Evolutionary conservation across 208 protist genomes (phyloP).

Genomic region (Angomonas ambiguus): DNA sequence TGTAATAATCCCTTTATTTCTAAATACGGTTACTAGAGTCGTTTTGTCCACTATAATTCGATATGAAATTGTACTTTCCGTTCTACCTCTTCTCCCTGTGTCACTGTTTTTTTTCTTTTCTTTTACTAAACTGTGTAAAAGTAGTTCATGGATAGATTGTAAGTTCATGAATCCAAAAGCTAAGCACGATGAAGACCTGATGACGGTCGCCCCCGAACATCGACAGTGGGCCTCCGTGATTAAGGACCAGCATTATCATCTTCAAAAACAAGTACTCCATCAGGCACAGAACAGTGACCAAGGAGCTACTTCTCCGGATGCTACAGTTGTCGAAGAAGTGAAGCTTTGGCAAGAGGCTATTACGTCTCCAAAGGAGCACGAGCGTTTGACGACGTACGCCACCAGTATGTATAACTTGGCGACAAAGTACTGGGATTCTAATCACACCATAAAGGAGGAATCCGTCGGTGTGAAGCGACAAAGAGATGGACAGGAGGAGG

Average conservation of each 20-base stretch:
- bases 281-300: too few species aligned
- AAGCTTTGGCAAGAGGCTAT: constrained; percentile 1
- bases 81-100: neutral
- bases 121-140: neutral
- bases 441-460: neutral
- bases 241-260: constrained; percentile 18
- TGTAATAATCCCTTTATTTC: neutral
- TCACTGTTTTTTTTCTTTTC: constrained; percentile 1
- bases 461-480: neutral
- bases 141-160: too few species aligned
- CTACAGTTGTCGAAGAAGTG: neutral
- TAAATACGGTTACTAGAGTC: too few species aligned
- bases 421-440: constrained; percentile 2
- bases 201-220: too few species aligned
- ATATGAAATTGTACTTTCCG: neutral
- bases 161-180: too few species aligned
- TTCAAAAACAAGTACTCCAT: constrained; percentile 1
- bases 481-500: neutral
- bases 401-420: constrained; percentile 7
- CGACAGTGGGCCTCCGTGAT: constrained; percentile 15
- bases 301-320: neutral
- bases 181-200: too few species aligned
- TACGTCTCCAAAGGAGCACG: neutral
- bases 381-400: neutral
- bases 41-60: too few species aligned